phyloP scores from a whole-genome alignment of 305 asterid species.

The Rubia peregrina region DNA sequence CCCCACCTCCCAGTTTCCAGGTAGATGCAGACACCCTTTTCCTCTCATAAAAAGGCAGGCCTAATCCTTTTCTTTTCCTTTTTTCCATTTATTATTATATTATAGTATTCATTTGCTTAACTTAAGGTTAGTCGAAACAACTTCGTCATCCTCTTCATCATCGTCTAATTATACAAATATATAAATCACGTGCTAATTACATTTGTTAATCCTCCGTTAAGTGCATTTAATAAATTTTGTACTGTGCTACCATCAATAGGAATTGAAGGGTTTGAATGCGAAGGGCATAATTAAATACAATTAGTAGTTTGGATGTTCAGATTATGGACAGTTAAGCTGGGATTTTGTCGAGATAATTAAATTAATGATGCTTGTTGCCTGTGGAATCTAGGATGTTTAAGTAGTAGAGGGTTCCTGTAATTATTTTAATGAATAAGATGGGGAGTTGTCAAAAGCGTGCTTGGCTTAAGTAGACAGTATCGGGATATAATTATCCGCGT shows the following conservation, averaged over 20 bases:
- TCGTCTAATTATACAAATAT: neutral
- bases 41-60: slow-evolving; percentile 19
- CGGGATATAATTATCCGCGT: slow-evolving; percentile 4
- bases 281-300: neutral
- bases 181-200: neutral
- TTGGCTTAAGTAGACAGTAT: slow-evolving; percentile 18
- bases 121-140: neutral
- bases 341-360: neutral
- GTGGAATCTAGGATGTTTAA: slow-evolving; percentile 22
- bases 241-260: neutral
- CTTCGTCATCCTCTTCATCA: neutral
- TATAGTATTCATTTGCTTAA: neutral
- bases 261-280: neutral
- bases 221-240: neutral
- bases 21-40: slow-evolving; percentile 38
- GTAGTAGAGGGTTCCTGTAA: neutral
- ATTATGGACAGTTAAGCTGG: slow-evolving; percentile 14
- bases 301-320: slow-evolving; percentile 1
- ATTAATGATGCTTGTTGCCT: neutral
- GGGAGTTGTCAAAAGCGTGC: slow-evolving; percentile 29
- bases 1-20: slow-evolving; percentile 40
- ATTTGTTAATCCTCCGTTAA: neutral
- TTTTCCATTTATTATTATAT: neutral
- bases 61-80: neutral
- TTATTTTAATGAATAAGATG: slow-evolving; percentile 13